Evolutionary conservation across 2,329 filamentous ascomycete genomes (phyloP).

Genomic region (Colletotrichum acutatum): DNA sequence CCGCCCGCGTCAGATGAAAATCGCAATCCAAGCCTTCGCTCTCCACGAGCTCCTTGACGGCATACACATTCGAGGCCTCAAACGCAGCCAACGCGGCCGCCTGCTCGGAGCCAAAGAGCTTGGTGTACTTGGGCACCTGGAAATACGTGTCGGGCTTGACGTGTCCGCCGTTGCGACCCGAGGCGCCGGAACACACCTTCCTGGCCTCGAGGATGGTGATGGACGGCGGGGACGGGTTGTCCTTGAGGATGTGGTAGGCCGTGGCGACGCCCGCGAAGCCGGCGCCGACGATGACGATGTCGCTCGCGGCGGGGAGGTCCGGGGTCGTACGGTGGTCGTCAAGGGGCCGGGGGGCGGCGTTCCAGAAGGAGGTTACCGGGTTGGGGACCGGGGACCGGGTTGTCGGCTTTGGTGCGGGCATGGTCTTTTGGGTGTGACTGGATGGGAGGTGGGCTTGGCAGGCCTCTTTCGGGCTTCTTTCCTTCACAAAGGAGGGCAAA

Average conservation of each 20-base stretch:
- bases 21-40: too few relatives aligned
- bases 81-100: slow-evolving; percentile 10
- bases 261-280: slow-evolving; percentile 57
- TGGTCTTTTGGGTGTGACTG: not conserved
- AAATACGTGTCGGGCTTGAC: slow-evolving; percentile 38
- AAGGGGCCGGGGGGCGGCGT: slow-evolving; percentile 38
- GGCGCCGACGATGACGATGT: slow-evolving; percentile 60
- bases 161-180: slow-evolving; percentile 45
- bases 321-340: slow-evolving; percentile 52
- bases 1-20: too few relatives aligned
- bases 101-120: slow-evolving; percentile 36
- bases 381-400: slow-evolving; percentile 38
- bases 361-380: slow-evolving; percentile 52
- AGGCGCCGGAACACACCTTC: slow-evolving; percentile 49
- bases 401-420: not conserved
- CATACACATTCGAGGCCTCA: too few relatives aligned
- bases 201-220: slow-evolving; percentile 49
- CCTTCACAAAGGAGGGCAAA: not conserved
- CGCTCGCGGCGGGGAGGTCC: slow-evolving; percentile 49
- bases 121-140: slow-evolving; percentile 36
- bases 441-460: not conserved
- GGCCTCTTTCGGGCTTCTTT: not conserved
- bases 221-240: slow-evolving; percentile 28
- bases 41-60: too few relatives aligned
- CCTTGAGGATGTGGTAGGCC: slow-evolving; percentile 51